Evolutionary conservation across 192 early-diverging fungal genomes (phyloP).

Genomic region (Chytriomyces sp.): DNA sequence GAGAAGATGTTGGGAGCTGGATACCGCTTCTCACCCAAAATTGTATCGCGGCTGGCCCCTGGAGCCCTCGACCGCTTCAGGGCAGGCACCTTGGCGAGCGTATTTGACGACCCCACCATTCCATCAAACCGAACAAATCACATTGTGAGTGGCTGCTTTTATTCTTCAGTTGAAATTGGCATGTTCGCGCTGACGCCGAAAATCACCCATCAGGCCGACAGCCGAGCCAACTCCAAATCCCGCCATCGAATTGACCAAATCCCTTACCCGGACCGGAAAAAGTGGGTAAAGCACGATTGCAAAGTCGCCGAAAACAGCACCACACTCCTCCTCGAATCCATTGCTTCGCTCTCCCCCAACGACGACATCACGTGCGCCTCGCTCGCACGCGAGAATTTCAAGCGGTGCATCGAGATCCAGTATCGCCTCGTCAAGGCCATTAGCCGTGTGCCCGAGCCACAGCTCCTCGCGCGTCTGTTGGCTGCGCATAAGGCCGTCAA

Average conservation of each 20-base stretch:
- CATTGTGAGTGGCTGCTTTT: too few species aligned
- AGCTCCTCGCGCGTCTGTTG: conserved; percentile 20
- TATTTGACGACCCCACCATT: neutral
- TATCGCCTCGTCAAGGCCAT: neutral
- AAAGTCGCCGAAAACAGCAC: conserved; percentile 26
- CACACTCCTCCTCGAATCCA: conserved; percentile 9
- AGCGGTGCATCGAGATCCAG: conserved; percentile 4
- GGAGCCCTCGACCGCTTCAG: neutral
- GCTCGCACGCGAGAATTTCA: conserved; percentile 15
- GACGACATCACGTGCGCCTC: conserved; percentile 13
- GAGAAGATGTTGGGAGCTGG: conserved; percentile 17
- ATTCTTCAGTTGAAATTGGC: neutral
- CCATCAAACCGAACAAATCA: too few species aligned
- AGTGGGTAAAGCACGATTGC: conserved; percentile 25
- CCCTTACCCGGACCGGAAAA: conserved; percentile 18
- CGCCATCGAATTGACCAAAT: conserved; percentile 7
- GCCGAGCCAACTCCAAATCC: neutral
- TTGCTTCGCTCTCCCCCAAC: neutral
- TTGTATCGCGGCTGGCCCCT: neutral
- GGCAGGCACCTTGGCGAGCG: neutral
- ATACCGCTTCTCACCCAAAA: conserved; percentile 19
- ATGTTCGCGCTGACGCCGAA: neutral
- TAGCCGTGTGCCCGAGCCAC: conserved; percentile 18
- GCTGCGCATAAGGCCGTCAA: neutral
- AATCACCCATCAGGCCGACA: neutral